A percentile compares a stretch with the other conserved stretches of the same genome.
Conservation (phyloP, 495 filamentous ascomycete species). For the Aspergillus cavernicola region DNA sequence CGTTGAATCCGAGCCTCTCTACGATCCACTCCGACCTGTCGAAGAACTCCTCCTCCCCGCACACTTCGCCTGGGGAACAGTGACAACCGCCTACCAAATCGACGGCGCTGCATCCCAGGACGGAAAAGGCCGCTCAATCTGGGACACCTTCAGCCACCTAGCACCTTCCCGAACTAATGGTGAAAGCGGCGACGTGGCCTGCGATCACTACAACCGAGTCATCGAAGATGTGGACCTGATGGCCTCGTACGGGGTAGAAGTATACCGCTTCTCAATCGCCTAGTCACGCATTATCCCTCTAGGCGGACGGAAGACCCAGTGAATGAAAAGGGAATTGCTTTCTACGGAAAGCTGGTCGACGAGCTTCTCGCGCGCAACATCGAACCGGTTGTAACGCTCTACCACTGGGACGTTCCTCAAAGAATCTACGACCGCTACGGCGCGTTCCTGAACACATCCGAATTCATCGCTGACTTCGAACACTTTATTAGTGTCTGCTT, state of each 20-base stretch:
- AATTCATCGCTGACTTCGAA: conserved; percentile 41
- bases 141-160: conserved; percentile 67
- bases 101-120: conserved; percentile 61
- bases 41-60: conserved; percentile 43
- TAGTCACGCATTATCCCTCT: conserved; percentile 65
- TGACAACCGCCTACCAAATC: conserved; percentile 72
- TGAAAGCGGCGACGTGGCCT: conserved; percentile 59
- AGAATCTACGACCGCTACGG: conserved; percentile 40
- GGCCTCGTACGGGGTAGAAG: conserved; percentile 54
- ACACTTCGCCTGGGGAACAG: conserved; percentile 73
- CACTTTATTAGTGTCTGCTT: conserved; percentile 39
- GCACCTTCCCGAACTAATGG: conserved; percentile 53
- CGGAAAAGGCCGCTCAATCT: conserved; percentile 64
- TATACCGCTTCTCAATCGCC: conserved; percentile 67
- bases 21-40: too few species aligned
- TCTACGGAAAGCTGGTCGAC: conserved; percentile 41
- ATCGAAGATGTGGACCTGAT: conserved; percentile 63
- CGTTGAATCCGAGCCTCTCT: too few species aligned
- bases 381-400: conserved; percentile 41
- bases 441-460: conserved; percentile 34
- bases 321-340: conserved; percentile 37
- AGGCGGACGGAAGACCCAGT: conserved; percentile 29
- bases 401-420: conserved; percentile 48
- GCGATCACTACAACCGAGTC: conserved; percentile 66
- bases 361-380: conserved; percentile 34